Evolutionary conservation across 164 flowering plant species (phyloP), one percentile per base, ranked within the genome.

Genomic region (Protea cynaroides): DNA sequence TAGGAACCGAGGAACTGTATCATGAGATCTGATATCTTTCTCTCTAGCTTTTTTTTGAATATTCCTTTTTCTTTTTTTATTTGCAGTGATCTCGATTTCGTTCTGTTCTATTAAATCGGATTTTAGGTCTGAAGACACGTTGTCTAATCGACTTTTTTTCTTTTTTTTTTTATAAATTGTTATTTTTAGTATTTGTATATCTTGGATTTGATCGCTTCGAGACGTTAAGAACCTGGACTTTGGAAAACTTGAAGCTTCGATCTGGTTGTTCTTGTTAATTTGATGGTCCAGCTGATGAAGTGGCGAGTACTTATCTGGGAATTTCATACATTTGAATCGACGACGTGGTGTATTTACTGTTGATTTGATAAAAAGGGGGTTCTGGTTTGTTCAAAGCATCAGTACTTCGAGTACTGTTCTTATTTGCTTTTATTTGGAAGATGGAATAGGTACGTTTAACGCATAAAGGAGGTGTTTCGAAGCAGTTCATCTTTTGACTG

Each of bases 31-130:
- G 58, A 59, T 50, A 37, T 47, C 29, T 14, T 40, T 56, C 61
- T 56, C 17, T 43, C 56, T 17, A 62, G 25, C 25, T 52, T 59
- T 29, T 29, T 29, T 29, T 29, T 29, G 63, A 37, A 59, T 51
- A 51, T 66, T 59, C 70, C 61, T 58, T 21, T 55, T n/a, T n/a
- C n/a, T n/a, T n/a, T n/a, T n/a, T n/a, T n/a, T n/a, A n/a, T n/a
- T 52, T 8, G 52, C 70, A 67, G 65, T 53, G 59, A 62, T 40
- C 21, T 25, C 52, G 64, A 59, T 52, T 34, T 19, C 59, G 38
- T 9, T 14, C 7, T 25, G 58, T 56, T 56, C 58, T 14, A 25
- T 15, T 13, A 17, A 25, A 56, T 17, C 58, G 25, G 38, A 7
- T 56, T 25, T 25, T 56, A 56, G 58, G 25, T 56, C 37, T 56